Evolutionary conservation across 805 yeast species (phyloP), one percentile per base, ranked within the genome.

Genomic region (Kuraishia cidri): DNA sequence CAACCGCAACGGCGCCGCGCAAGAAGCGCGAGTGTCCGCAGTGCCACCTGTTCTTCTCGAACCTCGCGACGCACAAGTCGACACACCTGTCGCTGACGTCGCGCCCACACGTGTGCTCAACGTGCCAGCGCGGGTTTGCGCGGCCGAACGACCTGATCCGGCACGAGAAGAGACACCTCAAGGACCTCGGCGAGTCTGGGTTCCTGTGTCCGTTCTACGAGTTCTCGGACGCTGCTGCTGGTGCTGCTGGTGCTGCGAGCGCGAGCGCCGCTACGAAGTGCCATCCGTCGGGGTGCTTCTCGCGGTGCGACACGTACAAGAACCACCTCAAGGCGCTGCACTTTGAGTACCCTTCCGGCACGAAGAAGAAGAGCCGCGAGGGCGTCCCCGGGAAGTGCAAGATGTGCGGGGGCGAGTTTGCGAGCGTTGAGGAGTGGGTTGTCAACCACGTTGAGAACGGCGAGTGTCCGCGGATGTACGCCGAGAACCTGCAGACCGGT

Each of bases 301-400:
- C 87, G 9, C 67, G 97, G 32, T 82, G 95, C 52, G 97, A 87
- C 51, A 87, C 97, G 4, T 87, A 75, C 59, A 87, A 87, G 50
- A 87, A 87, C 56, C 97, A 87, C 56, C 63, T 87, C 39, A 84
- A 83, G 52, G 94, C 95, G 2, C 68, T 87, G 39, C 97, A 87
- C 50, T 87, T 87, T 53, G 80, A 74, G 42, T 87, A 87, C 54
- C 96, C 96, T 4, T 69, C 70, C 25, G 95, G 95, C 5, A 86
- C 95, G 3, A 74, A 78, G 49, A 85, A 86, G 56, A 76, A 72
- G 39, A 81, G 84, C 45, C 69, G 97, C 40, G 54, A 58, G 14
- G 68, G 72, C 32, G 83, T 78, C 26, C 54, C 66, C 14, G 97
- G 97, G 6, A 63, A 62, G 35, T 88, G 97, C 58, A 75, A 77